Conservation (phyloP, 352 stramenopile genomes). For the Phytophthora idaei region DNA sequence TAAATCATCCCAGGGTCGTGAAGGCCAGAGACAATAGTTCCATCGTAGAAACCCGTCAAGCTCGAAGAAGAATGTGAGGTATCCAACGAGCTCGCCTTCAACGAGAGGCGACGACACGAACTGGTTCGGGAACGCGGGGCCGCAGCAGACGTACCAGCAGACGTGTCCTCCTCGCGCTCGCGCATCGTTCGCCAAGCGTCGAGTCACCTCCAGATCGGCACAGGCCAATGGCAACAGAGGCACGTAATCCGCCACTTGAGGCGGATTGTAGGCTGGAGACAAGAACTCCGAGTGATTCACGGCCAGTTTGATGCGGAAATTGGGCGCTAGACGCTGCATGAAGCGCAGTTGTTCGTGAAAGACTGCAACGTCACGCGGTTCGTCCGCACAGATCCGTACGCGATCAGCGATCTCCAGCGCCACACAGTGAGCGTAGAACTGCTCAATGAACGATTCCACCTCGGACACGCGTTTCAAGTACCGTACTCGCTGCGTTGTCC, state of each 20-base stretch:
- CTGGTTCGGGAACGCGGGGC: conserved; percentile 71
- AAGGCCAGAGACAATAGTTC: conserved; percentile 83
- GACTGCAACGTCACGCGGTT: conserved; percentile 55
- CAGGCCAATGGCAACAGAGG: conserved; percentile 72
- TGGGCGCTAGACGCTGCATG: conserved; percentile 61
- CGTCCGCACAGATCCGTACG: conserved; percentile 75
- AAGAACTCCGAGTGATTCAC: conserved; percentile 82
- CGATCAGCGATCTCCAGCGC: conserved; percentile 58
- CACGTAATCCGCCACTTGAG: conserved; percentile 76
- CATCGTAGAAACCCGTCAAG: conserved; percentile 84
- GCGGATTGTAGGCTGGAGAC: conserved; percentile 49
- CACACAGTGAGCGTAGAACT: conserved; percentile 76
- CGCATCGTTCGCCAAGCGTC: conserved; percentile 54
- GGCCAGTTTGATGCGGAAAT: conserved; percentile 75
- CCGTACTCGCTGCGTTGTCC: conserved; percentile 58
- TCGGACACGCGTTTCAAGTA: conserved; percentile 63
- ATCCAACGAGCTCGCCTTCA: conserved; percentile 77
- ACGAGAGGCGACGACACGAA: conserved; percentile 79
- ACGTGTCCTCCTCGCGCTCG: conserved; percentile 62
- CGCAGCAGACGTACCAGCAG: conserved; percentile 86
- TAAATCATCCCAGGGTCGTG: conserved; percentile 61
- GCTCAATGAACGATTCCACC: conserved; percentile 64
- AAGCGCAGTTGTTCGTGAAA: conserved; percentile 77
- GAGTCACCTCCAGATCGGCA: conserved; percentile 65
- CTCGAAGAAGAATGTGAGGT: conserved; percentile 77